These are phyloP conservation scores for Salinomyces thailandicus DNA, from an alignment of 2,329 filamentous ascomycete genomes.

Conservation along the genomic window DNA sequence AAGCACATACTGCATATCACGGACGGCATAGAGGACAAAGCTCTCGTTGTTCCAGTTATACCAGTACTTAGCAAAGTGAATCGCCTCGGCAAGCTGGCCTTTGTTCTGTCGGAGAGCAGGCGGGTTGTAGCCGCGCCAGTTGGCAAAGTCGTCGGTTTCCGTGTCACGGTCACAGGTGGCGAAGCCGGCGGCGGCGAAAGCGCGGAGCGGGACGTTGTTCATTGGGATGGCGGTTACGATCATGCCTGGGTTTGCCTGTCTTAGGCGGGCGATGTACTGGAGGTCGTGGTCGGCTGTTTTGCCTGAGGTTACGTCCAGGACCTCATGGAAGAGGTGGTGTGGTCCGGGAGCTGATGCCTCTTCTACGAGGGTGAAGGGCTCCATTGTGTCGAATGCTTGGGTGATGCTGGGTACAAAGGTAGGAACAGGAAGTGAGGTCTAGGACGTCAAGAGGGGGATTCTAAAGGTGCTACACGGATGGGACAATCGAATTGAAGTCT, in stretches of 20 bases:
- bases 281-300: constrained; percentile 30
- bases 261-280: constrained; percentile 28
- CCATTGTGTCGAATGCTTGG: too few relatives aligned
- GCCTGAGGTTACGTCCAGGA: constrained; percentile 26
- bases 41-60: constrained; percentile 30
- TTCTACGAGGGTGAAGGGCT: constrained; percentile 27
- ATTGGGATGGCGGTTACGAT: constrained; percentile 31
- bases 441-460: too few relatives aligned
- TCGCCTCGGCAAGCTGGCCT: constrained; percentile 28
- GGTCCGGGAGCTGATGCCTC: constrained; percentile 7
- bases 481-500: too few relatives aligned
- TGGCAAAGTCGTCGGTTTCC: constrained; percentile 28
- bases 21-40: constrained; percentile 31
- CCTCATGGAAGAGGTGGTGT: constrained; percentile 28
- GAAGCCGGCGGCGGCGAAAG: constrained; percentile 34
- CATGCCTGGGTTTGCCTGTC: constrained; percentile 27
- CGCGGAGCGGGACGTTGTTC: constrained; percentile 28
- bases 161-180: constrained; percentile 30
- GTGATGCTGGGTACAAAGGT: too few relatives aligned
- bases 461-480: too few relatives aligned
- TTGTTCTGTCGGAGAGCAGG: constrained; percentile 20
- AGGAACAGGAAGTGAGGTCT: too few relatives aligned
- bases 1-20: constrained; percentile 31
- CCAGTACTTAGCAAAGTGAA: constrained; percentile 31
- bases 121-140: constrained; percentile 29